Evolutionary conservation across 192 early-diverging fungal species (phyloP).

Genomic region (Umbelopsis ramanniana): DNA sequence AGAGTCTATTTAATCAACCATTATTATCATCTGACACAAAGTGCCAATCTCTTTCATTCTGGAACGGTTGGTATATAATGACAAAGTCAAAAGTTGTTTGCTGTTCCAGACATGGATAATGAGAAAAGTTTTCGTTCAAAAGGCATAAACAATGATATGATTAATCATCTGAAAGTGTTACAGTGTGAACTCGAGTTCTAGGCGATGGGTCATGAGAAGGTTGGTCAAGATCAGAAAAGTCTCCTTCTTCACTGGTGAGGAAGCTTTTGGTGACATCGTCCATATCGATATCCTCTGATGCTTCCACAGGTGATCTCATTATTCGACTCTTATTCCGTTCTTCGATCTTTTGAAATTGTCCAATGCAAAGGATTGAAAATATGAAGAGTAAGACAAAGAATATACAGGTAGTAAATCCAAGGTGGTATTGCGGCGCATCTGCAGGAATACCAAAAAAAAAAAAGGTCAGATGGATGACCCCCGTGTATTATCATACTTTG

Average conservation of each 20-base stretch:
- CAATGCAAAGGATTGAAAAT: slow-evolving; percentile 4
- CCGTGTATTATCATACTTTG: not conserved
- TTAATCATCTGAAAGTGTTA: not conserved
- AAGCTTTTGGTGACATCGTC: not conserved
- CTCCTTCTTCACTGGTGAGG: not conserved
- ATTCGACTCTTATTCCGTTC: too few species aligned
- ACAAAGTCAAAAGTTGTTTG: too few species aligned
- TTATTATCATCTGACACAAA: too few species aligned
- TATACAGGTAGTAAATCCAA: slow-evolving; percentile 26
- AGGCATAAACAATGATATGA: not conserved
- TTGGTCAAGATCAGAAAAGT: not conserved
- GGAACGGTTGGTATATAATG: too few species aligned
- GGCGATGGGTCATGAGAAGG: not conserved
- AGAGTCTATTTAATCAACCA: too few species aligned
- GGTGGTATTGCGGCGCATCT: slow-evolving; percentile 19
- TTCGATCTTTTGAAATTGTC: not conserved
- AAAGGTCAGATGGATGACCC: not conserved
- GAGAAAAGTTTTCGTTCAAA: not conserved
- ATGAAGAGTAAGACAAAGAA: slow-evolving; percentile 27
- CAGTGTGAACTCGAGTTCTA: not conserved
- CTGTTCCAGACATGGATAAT: not conserved
- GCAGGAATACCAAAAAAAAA: not conserved
- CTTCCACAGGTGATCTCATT: too few species aligned
- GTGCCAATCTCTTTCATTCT: too few species aligned
- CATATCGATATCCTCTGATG: not conserved